Evolutionary conservation across 208 protist genomes (phyloP).

Genomic region (Wallacemonas sp.): DNA sequence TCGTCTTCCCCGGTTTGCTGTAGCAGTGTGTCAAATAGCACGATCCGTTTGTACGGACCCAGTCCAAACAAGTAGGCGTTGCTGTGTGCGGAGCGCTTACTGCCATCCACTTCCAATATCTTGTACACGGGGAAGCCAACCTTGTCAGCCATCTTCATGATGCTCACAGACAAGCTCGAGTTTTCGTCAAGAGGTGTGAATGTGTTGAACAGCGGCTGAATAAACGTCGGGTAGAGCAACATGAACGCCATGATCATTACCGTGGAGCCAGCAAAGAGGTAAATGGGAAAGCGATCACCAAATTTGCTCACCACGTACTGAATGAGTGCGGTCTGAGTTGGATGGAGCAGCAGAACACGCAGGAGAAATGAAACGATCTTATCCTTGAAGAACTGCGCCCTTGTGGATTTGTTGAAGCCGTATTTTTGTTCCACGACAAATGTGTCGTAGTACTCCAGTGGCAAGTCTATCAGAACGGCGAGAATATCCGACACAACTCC

Average conservation of each 20-base stretch:
- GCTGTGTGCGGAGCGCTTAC: constrained; percentile 72
- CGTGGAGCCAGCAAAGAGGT: constrained; percentile 47
- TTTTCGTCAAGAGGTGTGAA: constrained; percentile 56
- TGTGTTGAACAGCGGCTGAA: constrained; percentile 90
- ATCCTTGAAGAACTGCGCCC: constrained; percentile 69
- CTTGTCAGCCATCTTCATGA: constrained; percentile 36
- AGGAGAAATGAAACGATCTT: constrained; percentile 59
- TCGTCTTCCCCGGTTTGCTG: constrained; percentile 62
- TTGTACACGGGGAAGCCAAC: constrained; percentile 73
- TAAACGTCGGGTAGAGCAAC: constrained; percentile 66
- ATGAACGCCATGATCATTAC: constrained; percentile 40
- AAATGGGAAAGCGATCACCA: constrained; percentile 80
- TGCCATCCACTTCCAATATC: constrained; percentile 77
- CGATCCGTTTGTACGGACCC: constrained; percentile 82
- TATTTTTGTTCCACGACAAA: constrained; percentile 87
- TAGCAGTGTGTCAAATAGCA: constrained; percentile 90
- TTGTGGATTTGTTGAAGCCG: constrained; percentile 86
- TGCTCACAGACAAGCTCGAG: constrained; percentile 38
- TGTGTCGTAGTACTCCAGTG: constrained; percentile 67
- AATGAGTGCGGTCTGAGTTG: constrained; percentile 45
- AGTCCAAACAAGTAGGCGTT: constrained; percentile 92
- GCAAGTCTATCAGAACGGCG: constrained; percentile 42
- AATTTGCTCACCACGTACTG: constrained; percentile 61
- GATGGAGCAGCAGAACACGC: constrained; percentile 37
- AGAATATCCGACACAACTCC: constrained; percentile 33